Evolutionary conservation across 768 basidiomycete genomes (phyloP).

Genomic region (Termitomyces titanicus): DNA sequence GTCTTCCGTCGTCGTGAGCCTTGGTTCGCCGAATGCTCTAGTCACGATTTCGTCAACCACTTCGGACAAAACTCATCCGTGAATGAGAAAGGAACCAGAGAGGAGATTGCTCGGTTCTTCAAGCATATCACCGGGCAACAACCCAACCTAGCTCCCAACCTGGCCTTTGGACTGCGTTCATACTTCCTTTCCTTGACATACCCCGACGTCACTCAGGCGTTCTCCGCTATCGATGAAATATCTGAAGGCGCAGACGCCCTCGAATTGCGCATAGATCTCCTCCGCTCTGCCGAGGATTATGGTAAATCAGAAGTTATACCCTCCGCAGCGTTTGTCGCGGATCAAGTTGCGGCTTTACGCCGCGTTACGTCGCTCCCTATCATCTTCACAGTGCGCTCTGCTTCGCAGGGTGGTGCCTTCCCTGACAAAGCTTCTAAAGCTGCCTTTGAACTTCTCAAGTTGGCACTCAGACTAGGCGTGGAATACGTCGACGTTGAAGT

Average conservation of each 20-base stretch:
- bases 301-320: conserved; percentile 57
- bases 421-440: conserved; percentile 73
- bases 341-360: conserved; percentile 78
- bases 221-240: conserved; percentile 67
- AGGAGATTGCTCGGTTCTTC: conserved; percentile 85
- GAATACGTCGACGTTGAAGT: conserved; percentile 95
- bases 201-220: conserved; percentile 75
- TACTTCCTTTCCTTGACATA: conserved; percentile 94
- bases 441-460: conserved; percentile 69
- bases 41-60: conserved; percentile 80
- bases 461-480: conserved; percentile 78
- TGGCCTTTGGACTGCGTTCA: conserved; percentile 56
- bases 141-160: conserved; percentile 59
- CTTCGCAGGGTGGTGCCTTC: conserved; percentile 88
- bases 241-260: conserved; percentile 85
- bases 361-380: conserved; percentile 78
- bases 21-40: conserved; percentile 83
- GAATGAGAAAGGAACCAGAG: conserved; percentile 34
- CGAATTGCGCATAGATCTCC: conserved; percentile 91
- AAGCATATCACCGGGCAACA: conserved; percentile 72
- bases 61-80: conserved; percentile 31
- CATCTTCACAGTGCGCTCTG: conserved; percentile 87
- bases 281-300: conserved; percentile 49
- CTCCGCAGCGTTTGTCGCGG: conserved; percentile 65
- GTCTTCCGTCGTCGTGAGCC: conserved; percentile 82